Evolutionary conservation across 2,329 filamentous ascomycete species (phyloP), one percentile per base, ranked within the genome.

Genomic region (Fusarium nurragi): DNA sequence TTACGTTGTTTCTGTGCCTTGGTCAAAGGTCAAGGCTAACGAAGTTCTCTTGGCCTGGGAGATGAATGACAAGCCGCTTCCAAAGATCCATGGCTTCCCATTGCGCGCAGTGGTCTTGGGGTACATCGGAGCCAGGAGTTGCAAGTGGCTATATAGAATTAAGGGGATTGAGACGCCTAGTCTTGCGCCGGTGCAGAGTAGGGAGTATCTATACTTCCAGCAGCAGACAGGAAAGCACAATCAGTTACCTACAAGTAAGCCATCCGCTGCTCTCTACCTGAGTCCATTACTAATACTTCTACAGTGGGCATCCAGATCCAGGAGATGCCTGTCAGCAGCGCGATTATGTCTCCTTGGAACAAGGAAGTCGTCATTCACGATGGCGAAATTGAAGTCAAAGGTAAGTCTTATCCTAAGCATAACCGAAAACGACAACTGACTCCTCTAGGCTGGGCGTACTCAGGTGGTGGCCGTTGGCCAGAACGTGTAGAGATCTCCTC

Each of bases 161-260:
- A 87, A 85, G 32, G 88, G 84, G 5, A 87, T 91, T 30, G 66
- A 77, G 8, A 75, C 80, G 2, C 86, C 88, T 0, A 84, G 81
- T 2, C 68, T 77, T 9, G 88, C 87, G 0, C 88, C 88, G 0
- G 87, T 90, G 0, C 88, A 90, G 74, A 83, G 80, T 68, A 82
- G 83, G 46, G 88, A 90, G 69, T 90, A 90, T 60, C 77, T 90
- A 0, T 90, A 91, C 75, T 92, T 88, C 71, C 86, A 84, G 4
- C 86, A 87, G 10, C 88, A 92, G 72, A 77, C 87, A 2, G 88
- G 88, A 6, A 91, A 90, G 75, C 87, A 91, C 63, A 90, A 90
- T 62, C 78, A 81, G 13, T 77, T 77, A 6, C 83, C 84, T 65
- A 85, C 79, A 16, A 85, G 86, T 53, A 38, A 18, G 52, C 22